Percentiles rank a stretch among this genome's conserved stretches.
Conservation (phyloP, 768 basidiomycete species). For the Collybia mongolica region DNA sequence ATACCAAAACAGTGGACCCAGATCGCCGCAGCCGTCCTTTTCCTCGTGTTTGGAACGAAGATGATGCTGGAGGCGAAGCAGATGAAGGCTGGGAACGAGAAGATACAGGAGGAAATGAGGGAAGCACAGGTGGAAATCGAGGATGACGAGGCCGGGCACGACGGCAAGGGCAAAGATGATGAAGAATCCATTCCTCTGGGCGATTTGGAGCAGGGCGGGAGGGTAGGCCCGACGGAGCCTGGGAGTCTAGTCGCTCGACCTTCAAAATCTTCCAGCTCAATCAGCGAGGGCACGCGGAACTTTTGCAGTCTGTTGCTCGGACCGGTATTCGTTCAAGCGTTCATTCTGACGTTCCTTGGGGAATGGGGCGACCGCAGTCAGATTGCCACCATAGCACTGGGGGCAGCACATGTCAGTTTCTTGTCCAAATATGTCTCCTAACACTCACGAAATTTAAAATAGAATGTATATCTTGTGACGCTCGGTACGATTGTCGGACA, state of each 20-base stretch:
- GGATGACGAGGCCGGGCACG: slow-evolving; percentile 62
- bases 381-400: slow-evolving; percentile 94
- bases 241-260: slow-evolving; percentile 14
- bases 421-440: not conserved
- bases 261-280: slow-evolving; percentile 18
- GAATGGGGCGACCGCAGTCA: slow-evolving; percentile 99
- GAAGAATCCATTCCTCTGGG: slow-evolving; percentile 57
- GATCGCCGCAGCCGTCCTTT: slow-evolving; percentile 73
- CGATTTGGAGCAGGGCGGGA: slow-evolving; percentile 70
- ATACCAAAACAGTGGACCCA: slow-evolving; percentile 76
- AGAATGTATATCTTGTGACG: slow-evolving; percentile 93
- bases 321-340: slow-evolving; percentile 94
- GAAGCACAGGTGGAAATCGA: slow-evolving; percentile 97
- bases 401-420: slow-evolving; percentile 81
- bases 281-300: slow-evolving; percentile 70
- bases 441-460: slow-evolving; percentile 5
- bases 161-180: slow-evolving; percentile 26
- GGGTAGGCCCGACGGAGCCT: slow-evolving; percentile 7
- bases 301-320: slow-evolving; percentile 81
- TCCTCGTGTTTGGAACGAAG: slow-evolving; percentile 86
- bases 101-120: slow-evolving; percentile 91
- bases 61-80: slow-evolving; percentile 84
- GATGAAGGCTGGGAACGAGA: slow-evolving; percentile 77
- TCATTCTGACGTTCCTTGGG: slow-evolving; percentile 94
- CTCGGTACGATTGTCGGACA: slow-evolving; percentile 91